Percentiles rank a stretch among this genome's conserved stretches.
Conservation (phyloP, 2,329 filamentous ascomycete species). For the Ophiostoma himal-ulmi region DNA sequence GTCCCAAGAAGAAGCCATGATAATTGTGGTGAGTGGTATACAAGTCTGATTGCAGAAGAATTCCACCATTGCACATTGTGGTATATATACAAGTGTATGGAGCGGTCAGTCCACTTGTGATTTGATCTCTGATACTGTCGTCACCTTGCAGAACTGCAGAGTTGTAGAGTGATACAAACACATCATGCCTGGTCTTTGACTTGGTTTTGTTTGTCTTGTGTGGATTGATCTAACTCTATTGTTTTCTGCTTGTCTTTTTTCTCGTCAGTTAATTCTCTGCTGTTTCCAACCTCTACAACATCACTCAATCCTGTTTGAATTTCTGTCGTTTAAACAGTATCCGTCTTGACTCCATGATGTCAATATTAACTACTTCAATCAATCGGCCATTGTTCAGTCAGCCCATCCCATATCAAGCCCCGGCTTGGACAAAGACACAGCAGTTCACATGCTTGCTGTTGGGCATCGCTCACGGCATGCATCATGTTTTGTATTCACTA, state of each 20-base stretch:
- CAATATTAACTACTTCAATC: too few relatives aligned
- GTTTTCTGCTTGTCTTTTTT: too few relatives aligned
- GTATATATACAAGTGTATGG: neutral
- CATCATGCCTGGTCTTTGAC: neutral
- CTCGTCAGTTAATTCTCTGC: too few relatives aligned
- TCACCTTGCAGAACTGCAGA: neutral
- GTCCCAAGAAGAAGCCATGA: neutral
- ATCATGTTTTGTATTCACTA: neutral
- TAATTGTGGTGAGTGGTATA: neutral
- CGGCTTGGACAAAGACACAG: neutral
- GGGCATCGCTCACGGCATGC: neutral
- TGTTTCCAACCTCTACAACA: too few relatives aligned
- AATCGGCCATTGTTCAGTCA: too few relatives aligned
- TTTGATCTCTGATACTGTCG: neutral
- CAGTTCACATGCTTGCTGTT: neutral
- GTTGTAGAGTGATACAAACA: neutral
- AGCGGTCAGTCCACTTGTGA: neutral
- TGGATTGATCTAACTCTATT: neutral
- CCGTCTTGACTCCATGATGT: too few relatives aligned
- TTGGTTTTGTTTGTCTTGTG: neutral
- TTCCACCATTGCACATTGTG: neutral
- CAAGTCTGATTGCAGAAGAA: neutral
- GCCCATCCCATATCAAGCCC: neutral
- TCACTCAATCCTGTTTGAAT: too few relatives aligned
- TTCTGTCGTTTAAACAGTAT: too few relatives aligned